A percentile compares a stretch with the other conserved stretches of the same genome.
These are phyloP conservation scores for Gossypium herbaceum DNA, from an alignment of 345 rosid species.

Conservation along the genomic window DNA sequence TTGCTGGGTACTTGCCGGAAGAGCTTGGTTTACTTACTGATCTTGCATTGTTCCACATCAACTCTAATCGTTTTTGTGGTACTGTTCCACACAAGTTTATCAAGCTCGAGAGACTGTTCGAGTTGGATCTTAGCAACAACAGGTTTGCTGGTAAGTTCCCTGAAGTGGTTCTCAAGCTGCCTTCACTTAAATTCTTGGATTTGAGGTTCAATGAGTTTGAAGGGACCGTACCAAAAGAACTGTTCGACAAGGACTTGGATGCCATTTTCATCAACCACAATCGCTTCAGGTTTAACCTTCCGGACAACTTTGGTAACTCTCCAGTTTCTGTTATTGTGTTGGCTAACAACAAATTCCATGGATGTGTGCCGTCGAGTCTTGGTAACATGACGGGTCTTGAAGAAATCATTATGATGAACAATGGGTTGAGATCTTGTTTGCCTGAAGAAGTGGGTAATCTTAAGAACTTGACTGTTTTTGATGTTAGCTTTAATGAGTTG, in stretches of 20 bases:
- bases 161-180: slow-evolving; percentile 48
- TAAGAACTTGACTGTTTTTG: slow-evolving; percentile 64
- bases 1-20: slow-evolving; percentile 74
- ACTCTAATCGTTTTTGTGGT: slow-evolving; percentile 78
- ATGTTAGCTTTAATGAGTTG: slow-evolving; percentile 61
- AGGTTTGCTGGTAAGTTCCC: slow-evolving; percentile 83
- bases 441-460: slow-evolving; percentile 62
- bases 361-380: slow-evolving; percentile 70
- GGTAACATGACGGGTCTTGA: slow-evolving; percentile 74
- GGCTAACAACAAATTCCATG: slow-evolving; percentile 73
- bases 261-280: slow-evolving; percentile 79
- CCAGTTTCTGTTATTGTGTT: slow-evolving; percentile 81
- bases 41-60: slow-evolving; percentile 83
- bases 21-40: slow-evolving; percentile 74
- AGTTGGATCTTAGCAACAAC: slow-evolving; percentile 92
- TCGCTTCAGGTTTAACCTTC: slow-evolving; percentile 65
- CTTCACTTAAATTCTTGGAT: slow-evolving; percentile 66
- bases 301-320: slow-evolving; percentile 74
- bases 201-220: slow-evolving; percentile 83
- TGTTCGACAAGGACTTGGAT: slow-evolving; percentile 61
- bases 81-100: slow-evolving; percentile 57
- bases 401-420: slow-evolving; percentile 67
- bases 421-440: slow-evolving; percentile 66
- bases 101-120: slow-evolving; percentile 51
- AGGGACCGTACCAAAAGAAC: slow-evolving; percentile 65